phyloP scores from a whole-genome alignment of 2,329 filamentous ascomycete genomes.

The Tolypocladium inflatum region DNA sequence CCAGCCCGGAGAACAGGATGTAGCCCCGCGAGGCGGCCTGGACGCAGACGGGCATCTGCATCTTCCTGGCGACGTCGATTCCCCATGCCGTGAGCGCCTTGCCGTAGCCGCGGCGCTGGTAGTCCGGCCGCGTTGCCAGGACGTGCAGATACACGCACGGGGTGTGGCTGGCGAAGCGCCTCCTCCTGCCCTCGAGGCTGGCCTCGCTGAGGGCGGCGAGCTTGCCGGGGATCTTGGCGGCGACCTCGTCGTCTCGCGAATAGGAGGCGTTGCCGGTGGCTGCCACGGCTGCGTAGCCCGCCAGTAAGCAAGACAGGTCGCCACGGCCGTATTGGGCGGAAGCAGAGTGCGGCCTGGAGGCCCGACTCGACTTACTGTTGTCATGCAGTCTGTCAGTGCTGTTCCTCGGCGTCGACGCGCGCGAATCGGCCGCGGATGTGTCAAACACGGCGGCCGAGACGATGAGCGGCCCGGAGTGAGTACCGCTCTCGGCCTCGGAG shows the following conservation, averaged over 20 bases:
- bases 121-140: constrained; percentile 7
- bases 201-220: neutral
- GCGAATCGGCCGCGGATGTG: neutral
- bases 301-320: neutral
- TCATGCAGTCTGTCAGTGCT: neutral
- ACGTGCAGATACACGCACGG: constrained; percentile 6
- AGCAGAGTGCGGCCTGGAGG: too few relatives aligned
- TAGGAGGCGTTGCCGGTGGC: neutral
- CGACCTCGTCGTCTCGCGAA: neutral
- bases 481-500: neutral
- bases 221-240: neutral
- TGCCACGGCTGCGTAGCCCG: neutral
- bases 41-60: constrained; percentile 3
- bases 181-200: neutral
- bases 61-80: neutral
- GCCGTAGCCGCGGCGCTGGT: constrained; percentile 7
- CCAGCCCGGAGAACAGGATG: constrained; percentile 9
- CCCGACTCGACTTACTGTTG: neutral
- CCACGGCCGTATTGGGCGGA: too few relatives aligned
- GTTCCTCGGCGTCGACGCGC: neutral
- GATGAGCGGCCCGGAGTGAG: neutral
- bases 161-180: neutral
- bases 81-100: constrained; percentile 6
- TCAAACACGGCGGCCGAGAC: constrained; percentile 9
- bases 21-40: constrained; percentile 7